phyloP scores from a whole-genome alignment of 192 early-diverging fungal species.

The Spizellomyces sp. region DNA sequence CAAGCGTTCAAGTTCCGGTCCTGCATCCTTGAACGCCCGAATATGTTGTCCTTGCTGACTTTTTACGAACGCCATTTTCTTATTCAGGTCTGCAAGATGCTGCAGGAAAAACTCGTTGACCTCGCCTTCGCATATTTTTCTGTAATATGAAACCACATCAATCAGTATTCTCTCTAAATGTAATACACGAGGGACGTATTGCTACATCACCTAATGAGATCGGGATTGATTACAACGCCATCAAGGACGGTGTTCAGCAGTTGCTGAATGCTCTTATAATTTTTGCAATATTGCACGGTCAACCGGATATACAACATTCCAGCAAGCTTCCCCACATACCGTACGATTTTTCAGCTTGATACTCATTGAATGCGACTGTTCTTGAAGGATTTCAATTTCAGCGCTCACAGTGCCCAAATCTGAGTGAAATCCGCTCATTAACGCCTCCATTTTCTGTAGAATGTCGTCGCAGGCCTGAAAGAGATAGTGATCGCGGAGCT shows the following conservation, averaged over 20 bases:
- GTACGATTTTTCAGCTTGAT: conserved; percentile 82
- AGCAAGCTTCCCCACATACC: conserved; percentile 9
- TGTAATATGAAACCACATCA: conserved; percentile 6
- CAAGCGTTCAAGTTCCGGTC: conserved; percentile 91
- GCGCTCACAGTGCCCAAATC: conserved; percentile 85
- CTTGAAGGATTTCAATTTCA: conserved; percentile 88
- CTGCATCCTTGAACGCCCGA: conserved; percentile 79
- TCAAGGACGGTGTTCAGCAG: conserved; percentile 76
- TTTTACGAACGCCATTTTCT: conserved; percentile 82
- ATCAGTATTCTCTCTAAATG: neutral
- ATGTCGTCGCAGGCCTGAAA: conserved; percentile 48
- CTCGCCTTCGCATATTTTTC: conserved; percentile 89
- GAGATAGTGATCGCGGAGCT: neutral
- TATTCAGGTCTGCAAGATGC: conserved; percentile 83
- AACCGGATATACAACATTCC: neutral
- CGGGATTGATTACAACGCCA: conserved; percentile 75
- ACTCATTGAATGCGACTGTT: conserved; percentile 78
- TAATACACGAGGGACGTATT: neutral
- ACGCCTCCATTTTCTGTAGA: conserved; percentile 80
- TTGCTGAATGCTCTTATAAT: conserved; percentile 59
- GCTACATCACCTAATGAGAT: conserved; percentile 46
- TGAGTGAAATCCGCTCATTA: conserved; percentile 82
- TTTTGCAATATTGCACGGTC: neutral
- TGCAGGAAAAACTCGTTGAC: conserved; percentile 88
- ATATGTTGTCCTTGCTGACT: conserved; percentile 75